Conservation (phyloP, 345 rosid species). For the Nasturtium officinale region DNA sequence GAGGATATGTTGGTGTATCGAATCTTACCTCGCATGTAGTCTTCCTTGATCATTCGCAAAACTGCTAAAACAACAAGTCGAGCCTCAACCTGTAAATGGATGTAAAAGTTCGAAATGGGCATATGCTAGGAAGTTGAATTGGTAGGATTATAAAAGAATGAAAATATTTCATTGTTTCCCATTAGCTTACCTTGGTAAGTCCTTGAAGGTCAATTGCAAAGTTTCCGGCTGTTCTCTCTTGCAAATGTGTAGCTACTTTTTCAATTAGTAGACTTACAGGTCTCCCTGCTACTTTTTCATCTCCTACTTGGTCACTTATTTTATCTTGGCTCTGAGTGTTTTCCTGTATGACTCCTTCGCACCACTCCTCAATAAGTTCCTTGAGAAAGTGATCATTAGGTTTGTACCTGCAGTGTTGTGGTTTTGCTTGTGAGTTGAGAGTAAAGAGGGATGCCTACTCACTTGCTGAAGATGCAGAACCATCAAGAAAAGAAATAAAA, state of each 20-base stretch:
- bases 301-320: conserved; percentile 43
- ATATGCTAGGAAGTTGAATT: conserved; percentile 22
- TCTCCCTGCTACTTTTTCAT: conserved; percentile 43
- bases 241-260: conserved; percentile 77
- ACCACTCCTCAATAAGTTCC: conserved; percentile 92
- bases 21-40: conserved; percentile 55
- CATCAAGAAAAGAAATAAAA: conserved; percentile 27
- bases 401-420: conserved; percentile 61
- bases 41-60: conserved; percentile 89
- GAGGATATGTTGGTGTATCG: background rate
- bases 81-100: conserved; percentile 75
- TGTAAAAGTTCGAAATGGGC: conserved; percentile 22
- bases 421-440: conserved; percentile 32
- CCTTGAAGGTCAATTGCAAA: conserved; percentile 77
- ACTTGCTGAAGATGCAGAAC: background rate
- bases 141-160: conserved; percentile 20
- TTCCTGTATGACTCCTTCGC: conserved; percentile 83
- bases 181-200: conserved; percentile 63
- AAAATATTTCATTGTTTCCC: conserved; percentile 9
- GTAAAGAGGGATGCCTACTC: conserved; percentile 15
- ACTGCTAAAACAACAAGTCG: conserved; percentile 92
- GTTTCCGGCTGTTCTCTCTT: conserved; percentile 55
- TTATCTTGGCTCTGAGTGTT: conserved; percentile 46
- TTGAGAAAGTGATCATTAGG: conserved; percentile 82
- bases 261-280: conserved; percentile 69